A percentile compares a stretch with the other conserved stretches of the same genome.
Conservation (phyloP, 148 eudicot species). For the Rhododendron williamsianum region DNA sequence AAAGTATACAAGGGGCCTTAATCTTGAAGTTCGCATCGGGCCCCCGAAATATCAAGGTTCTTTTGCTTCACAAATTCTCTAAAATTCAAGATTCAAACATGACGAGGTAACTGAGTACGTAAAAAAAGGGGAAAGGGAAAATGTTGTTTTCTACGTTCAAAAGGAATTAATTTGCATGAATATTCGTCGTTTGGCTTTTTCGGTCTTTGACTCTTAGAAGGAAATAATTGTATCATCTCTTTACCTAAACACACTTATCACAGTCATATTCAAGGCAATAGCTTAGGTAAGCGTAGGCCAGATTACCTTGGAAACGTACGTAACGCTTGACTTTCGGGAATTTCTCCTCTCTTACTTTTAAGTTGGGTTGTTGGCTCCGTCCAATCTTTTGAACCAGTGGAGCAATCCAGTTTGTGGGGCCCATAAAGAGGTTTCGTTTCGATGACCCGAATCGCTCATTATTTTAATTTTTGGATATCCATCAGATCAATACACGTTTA, state of each 20-base stretch:
- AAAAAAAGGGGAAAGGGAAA: neutral
- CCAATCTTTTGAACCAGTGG: neutral
- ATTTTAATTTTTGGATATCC: too few relatives aligned
- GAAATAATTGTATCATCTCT: neutral
- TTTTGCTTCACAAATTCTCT: neutral
- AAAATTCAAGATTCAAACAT: neutral
- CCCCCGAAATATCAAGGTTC: neutral
- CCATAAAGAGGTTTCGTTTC: neutral
- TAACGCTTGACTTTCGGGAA: neutral
- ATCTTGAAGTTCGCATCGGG: too few relatives aligned
- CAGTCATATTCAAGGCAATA: neutral
- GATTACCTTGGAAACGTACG: neutral
- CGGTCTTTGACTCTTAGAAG: neutral
- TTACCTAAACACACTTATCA: neutral
- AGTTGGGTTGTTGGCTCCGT: neutral
- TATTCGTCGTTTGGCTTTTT: neutral
- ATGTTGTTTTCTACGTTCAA: neutral
- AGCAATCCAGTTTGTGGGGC: neutral
- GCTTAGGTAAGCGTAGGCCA: neutral
- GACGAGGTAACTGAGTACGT: neutral
- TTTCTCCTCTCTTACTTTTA: neutral
- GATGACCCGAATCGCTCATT: neutral
- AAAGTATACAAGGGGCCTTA: neutral
- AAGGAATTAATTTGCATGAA: neutral
- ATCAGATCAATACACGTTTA: too few relatives aligned